Conservation (phyloP, 768 basidiomycete genomes). For the Phlebiopsis flavidoalba region DNA sequence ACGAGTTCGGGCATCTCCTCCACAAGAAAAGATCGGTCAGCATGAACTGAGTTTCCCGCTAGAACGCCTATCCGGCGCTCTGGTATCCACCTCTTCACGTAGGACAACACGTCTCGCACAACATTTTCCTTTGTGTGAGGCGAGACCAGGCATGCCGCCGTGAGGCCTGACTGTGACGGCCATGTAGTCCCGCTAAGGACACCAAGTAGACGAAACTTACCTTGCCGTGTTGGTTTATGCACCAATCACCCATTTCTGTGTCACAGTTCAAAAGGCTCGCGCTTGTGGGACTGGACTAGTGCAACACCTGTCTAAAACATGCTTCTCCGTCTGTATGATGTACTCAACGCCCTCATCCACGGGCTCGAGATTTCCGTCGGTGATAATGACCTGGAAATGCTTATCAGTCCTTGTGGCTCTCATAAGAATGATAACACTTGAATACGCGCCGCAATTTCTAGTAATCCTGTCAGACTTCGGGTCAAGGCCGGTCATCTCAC, state of each 20-base stretch:
- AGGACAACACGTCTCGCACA: conserved; percentile 54
- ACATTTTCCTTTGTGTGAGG: conserved; percentile 59
- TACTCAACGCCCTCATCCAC: conserved; percentile 81
- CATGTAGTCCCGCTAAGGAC: background rate
- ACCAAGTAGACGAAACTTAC: conserved; percentile 33
- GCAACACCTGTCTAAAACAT: conserved; percentile 62
- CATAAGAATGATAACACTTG: too few relatives aligned
- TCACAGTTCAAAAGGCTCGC: background rate
- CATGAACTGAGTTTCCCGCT: conserved; percentile 88
- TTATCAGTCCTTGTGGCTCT: background rate
- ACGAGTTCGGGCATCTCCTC: conserved; percentile 79
- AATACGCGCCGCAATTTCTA: conserved; percentile 70
- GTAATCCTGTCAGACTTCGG: conserved; percentile 59
- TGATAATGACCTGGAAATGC: conserved; percentile 69
- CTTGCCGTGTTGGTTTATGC: conserved; percentile 71
- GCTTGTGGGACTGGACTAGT: background rate
- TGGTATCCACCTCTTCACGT: conserved; percentile 87
- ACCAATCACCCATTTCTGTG: conserved; percentile 87
- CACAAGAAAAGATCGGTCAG: conserved; percentile 65
- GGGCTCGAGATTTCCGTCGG: conserved; percentile 73
- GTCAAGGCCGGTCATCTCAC: conserved; percentile 81
- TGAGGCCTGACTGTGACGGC: conserved; percentile 67
- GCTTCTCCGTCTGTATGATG: conserved; percentile 70
- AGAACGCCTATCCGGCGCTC: conserved; percentile 54
- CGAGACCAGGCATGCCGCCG: conserved; percentile 71